These are phyloP conservation scores for Phragmites australis DNA, from an alignment of 176 grass and related monocot genomes.

Conservation along the genomic window DNA sequence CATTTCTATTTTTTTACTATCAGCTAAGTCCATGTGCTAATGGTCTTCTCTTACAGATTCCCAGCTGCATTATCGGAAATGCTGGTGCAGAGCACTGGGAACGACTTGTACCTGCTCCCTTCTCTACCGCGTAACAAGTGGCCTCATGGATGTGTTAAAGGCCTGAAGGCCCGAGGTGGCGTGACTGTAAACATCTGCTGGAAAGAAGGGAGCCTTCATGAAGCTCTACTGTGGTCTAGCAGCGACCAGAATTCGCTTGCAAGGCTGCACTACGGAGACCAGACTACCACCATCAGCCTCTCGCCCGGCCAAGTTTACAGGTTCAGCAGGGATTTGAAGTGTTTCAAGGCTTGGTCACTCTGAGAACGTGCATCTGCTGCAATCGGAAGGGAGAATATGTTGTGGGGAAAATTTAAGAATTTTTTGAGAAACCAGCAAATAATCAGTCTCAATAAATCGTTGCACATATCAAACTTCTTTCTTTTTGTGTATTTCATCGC, in stretches of 20 bases:
- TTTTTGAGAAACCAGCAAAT: neutral
- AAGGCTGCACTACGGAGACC: conserved; percentile 49
- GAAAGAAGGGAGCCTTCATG: conserved; percentile 79
- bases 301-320: conserved; percentile 52
- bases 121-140: conserved; percentile 71
- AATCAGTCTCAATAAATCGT: neutral
- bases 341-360: conserved; percentile 51
- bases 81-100: conserved; percentile 72
- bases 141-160: conserved; percentile 73
- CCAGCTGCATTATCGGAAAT: conserved; percentile 84
- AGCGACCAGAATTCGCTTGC: conserved; percentile 41
- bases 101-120: conserved; percentile 74
- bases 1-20: neutral
- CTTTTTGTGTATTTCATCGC: neutral
- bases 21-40: neutral
- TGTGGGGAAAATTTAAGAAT: neutral
- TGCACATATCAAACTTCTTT: neutral
- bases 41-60: conserved; percentile 54
- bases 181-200: conserved; percentile 72
- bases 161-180: conserved; percentile 74
- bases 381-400: neutral
- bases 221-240: conserved; percentile 68
- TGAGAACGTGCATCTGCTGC: conserved; percentile 9
- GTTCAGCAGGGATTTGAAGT: conserved; percentile 61
- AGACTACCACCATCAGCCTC: conserved; percentile 20